Percentiles rank a stretch among this genome's conserved stretches.
phyloP scores from a whole-genome alignment of 2,329 filamentous ascomycete genomes.

The Lomentospora prolificans region DNA sequence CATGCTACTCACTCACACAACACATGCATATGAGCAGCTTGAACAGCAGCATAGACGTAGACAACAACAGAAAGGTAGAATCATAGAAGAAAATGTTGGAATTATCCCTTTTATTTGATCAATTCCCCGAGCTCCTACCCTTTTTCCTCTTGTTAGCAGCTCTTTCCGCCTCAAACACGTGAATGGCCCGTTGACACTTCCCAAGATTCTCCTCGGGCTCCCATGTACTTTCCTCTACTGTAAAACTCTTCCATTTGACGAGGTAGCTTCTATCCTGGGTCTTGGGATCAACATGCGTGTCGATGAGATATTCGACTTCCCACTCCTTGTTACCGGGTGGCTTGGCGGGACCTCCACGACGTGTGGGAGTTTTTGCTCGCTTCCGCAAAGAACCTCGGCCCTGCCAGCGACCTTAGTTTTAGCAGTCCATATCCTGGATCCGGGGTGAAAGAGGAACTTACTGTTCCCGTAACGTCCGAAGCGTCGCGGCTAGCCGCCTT shows the following conservation, averaged over 20 bases:
- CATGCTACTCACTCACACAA: too few relatives aligned
- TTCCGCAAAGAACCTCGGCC: too few relatives aligned
- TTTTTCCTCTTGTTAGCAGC: conserved; percentile 13
- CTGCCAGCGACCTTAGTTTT: too few relatives aligned
- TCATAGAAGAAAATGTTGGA: not conserved
- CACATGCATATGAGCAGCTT: too few relatives aligned
- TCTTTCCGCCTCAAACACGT: conserved; percentile 23
- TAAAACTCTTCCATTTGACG: conserved; percentile 45
- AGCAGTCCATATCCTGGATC: too few relatives aligned
- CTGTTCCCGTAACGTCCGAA: too few relatives aligned
- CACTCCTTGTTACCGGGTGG: conserved; percentile 26
- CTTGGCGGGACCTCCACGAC: not conserved
- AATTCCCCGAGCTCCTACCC: conserved; percentile 2
- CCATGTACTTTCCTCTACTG: conserved; percentile 38
- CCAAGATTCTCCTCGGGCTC: conserved; percentile 36
- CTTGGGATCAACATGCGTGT: conserved; percentile 25
- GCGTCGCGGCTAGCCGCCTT: too few relatives aligned
- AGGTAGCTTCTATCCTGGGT: conserved; percentile 29
- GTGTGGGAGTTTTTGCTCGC: not conserved
- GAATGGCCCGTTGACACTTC: conserved; percentile 26
- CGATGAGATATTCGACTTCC: conserved; percentile 38
- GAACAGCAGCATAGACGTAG: too few relatives aligned
- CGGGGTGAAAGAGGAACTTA: too few relatives aligned
- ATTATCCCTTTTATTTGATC: not conserved
- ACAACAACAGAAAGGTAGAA: not conserved